These are phyloP conservation scores for Nicotiana obtusifolia DNA, from an alignment of 257 asterid species.

Conservation along the genomic window DNA sequence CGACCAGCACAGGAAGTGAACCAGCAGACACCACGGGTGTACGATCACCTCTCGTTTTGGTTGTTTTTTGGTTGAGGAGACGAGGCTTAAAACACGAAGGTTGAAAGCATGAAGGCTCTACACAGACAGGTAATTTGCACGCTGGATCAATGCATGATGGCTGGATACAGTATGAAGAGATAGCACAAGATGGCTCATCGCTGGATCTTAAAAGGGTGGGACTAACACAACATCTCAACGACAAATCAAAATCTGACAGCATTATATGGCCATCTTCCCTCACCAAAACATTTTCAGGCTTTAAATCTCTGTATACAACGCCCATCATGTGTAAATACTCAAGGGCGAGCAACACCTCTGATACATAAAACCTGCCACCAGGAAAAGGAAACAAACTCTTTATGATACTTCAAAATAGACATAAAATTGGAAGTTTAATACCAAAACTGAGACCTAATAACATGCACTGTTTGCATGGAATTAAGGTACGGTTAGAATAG, in stretches of 20 bases:
- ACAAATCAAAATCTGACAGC: conserved; percentile 89
- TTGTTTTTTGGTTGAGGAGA: conserved; percentile 46
- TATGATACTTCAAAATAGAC: not conserved
- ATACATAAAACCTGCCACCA: conserved; percentile 66
- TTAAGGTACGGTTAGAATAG: not conserved
- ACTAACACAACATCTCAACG: conserved; percentile 64
- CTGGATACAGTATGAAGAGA: conserved; percentile 69
- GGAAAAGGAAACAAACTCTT: not conserved
- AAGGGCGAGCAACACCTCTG: conserved; percentile 83
- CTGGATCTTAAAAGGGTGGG: conserved; percentile 67
- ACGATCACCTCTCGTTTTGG: conserved; percentile 34
- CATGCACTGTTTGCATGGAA: not conserved
- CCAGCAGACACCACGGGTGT: conserved; percentile 23
- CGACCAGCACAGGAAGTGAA: conserved; percentile 63
- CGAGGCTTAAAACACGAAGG: conserved; percentile 90
- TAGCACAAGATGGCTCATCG: conserved; percentile 41
- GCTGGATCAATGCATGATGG: conserved; percentile 72
- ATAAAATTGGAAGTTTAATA: not conserved
- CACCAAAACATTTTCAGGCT: conserved; percentile 89
- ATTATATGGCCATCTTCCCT: conserved; percentile 93
- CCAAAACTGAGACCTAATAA: not conserved
- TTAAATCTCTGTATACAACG: conserved; percentile 78
- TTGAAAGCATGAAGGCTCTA: conserved; percentile 70
- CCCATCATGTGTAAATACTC: conserved; percentile 98
- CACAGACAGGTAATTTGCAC: conserved; percentile 69